Evolutionary conservation across 148 eudicot species (phyloP).

Genomic region (Vaccinium darrowii): DNA sequence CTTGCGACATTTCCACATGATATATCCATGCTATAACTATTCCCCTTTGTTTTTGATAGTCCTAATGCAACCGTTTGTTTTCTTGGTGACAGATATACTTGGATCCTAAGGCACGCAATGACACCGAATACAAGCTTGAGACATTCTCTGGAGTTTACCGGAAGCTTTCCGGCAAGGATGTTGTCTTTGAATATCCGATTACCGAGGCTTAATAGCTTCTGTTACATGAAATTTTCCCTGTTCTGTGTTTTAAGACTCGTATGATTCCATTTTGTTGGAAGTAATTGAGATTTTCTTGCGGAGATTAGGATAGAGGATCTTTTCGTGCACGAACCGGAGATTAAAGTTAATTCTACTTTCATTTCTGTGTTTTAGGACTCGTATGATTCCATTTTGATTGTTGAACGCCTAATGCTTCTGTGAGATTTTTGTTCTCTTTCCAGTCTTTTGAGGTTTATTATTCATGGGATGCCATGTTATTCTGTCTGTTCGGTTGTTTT

Average conservation of each 20-base stretch:
- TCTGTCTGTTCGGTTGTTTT: background rate
- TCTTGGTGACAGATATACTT: slow-evolving; percentile 51
- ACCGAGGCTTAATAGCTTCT: slow-evolving; percentile 41
- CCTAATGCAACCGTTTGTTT: background rate
- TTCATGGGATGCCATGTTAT: background rate
- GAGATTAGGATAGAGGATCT: background rate
- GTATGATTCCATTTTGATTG: background rate
- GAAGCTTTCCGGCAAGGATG: slow-evolving; percentile 94
- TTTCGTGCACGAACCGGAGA: background rate
- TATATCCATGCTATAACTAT: background rate
- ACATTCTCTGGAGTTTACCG: slow-evolving; percentile 80
- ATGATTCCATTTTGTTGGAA: background rate
- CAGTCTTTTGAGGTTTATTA: background rate
- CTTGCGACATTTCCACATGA: background rate
- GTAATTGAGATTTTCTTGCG: background rate
- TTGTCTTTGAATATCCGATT: slow-evolving; percentile 72
- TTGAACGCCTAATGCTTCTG: background rate
- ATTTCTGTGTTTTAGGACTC: background rate
- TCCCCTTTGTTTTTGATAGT: background rate
- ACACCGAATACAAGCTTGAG: slow-evolving; percentile 92
- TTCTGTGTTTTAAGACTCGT: background rate
- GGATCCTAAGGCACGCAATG: slow-evolving; percentile 85
- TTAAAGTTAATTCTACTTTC: background rate
- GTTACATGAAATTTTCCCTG: slow-evolving; percentile 1
- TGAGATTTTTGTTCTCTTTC: background rate